Evolutionary conservation across 257 asterid genomes (phyloP).

Genomic region (Catharanthus roseus): DNA sequence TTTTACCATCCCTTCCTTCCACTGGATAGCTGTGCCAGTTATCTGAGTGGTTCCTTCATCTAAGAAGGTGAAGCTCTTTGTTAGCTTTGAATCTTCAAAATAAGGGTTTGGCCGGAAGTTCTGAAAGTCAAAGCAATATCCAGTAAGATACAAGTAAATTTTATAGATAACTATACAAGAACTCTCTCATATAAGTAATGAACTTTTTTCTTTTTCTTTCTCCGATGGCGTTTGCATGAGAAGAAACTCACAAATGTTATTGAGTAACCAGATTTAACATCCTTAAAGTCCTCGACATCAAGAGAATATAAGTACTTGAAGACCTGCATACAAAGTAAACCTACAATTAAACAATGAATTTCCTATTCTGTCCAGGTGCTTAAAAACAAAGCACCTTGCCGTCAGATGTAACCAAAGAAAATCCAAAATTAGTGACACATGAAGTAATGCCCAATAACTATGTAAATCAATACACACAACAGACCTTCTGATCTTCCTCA

Average conservation of each 20-base stretch:
- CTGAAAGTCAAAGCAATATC: constrained; percentile 27
- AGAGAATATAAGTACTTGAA: constrained; percentile 48
- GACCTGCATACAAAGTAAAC: constrained; percentile 26
- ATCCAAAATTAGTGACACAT: neutral
- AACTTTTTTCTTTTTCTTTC: neutral
- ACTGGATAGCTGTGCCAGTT: constrained; percentile 41
- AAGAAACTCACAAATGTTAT: constrained; percentile 46
- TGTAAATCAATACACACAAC: constrained; percentile 5
- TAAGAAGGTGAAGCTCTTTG: constrained; percentile 35
- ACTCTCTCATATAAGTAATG: neutral
- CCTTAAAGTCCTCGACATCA: constrained; percentile 51
- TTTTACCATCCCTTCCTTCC: constrained; percentile 65
- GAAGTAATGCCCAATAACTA: constrained; percentile 8
- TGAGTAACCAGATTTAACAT: constrained; percentile 45
- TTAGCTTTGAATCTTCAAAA: constrained; percentile 42
- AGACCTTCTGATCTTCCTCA: constrained; percentile 46
- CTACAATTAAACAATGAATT: neutral
- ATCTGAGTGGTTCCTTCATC: constrained; percentile 49
- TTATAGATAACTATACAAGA: neutral
- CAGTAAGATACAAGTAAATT: neutral
- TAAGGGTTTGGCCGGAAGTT: constrained; percentile 54
- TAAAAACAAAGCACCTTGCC: neutral
- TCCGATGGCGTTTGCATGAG: neutral
- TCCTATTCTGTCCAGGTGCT: neutral
- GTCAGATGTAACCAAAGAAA: neutral